Percentiles rank a stretch among this genome's conserved stretches.
phyloP scores from a whole-genome alignment of 1,139 yeast species.

The Geotrichum macrosporum region DNA sequence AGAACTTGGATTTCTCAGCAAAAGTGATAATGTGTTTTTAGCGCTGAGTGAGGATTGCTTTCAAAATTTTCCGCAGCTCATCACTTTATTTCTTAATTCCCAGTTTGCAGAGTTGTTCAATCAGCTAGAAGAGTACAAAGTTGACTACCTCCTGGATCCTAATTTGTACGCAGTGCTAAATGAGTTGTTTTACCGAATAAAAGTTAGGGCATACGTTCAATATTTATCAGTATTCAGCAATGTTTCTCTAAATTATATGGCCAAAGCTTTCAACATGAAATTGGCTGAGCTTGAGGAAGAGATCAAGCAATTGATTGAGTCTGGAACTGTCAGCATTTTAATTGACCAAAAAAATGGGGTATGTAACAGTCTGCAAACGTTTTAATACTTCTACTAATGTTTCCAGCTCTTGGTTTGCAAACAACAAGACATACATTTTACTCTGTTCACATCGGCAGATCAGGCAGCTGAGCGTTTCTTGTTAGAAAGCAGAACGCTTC shows the following conservation, averaged over 20 bases:
- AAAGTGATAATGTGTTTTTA: conserved; percentile 58
- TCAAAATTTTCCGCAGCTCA: conserved; percentile 21
- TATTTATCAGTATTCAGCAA: conserved; percentile 27
- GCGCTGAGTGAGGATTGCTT: conserved; percentile 48
- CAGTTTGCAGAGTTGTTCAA: conserved; percentile 23
- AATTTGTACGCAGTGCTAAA: conserved; percentile 23
- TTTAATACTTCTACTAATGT: conserved; percentile 1
- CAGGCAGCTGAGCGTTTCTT: conserved; percentile 11
- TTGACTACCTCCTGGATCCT: conserved; percentile 25
- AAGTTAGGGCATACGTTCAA: conserved; percentile 27
- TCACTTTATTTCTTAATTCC: conserved; percentile 23
- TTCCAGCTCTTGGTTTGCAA: conserved; percentile 5
- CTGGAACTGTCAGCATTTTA: conserved; percentile 16
- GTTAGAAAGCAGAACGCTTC: conserved; percentile 11
- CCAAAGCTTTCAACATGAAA: conserved; percentile 15
- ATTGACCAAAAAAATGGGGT: conserved; percentile 23
- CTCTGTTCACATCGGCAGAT: conserved; percentile 6
- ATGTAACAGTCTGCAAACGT: not conserved
- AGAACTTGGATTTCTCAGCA: conserved; percentile 27
- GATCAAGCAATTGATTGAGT: conserved; percentile 17
- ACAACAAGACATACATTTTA: not conserved
- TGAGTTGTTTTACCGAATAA: conserved; percentile 21
- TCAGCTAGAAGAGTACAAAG: conserved; percentile 23
- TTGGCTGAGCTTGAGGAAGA: conserved; percentile 14
- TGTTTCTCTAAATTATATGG: conserved; percentile 22